Evolutionary conservation across 1,284 basidiomycete species (phyloP).

Genomic region (Sporisorium scitamineum): DNA sequence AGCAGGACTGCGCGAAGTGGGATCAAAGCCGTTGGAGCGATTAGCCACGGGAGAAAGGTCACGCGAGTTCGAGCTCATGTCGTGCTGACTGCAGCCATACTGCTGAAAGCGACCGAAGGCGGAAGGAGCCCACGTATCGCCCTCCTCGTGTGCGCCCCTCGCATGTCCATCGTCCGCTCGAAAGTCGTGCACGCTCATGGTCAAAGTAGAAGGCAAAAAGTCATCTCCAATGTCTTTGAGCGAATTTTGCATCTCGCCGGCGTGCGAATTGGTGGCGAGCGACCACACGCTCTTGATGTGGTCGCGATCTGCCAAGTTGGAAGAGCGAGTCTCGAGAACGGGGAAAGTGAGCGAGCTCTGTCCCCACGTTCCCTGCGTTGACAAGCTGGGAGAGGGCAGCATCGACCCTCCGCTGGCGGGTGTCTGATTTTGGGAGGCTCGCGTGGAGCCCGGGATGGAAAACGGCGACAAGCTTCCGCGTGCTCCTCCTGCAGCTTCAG

Average conservation of each 20-base stretch:
- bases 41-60: constrained; percentile 38
- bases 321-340: constrained; percentile 42
- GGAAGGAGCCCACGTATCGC: constrained; percentile 28
- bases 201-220: constrained; percentile 54
- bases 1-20: constrained; percentile 45
- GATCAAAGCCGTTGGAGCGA: constrained; percentile 43
- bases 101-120: constrained; percentile 40
- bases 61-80: constrained; percentile 21
- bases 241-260: constrained; percentile 57
- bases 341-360: constrained; percentile 60
- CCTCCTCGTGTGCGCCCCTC: constrained; percentile 14
- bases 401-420: constrained; percentile 46
- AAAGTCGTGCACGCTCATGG: constrained; percentile 58
- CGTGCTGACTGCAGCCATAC: constrained; percentile 25
- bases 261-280: constrained; percentile 47
- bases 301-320: constrained; percentile 45
- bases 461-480: constrained; percentile 40
- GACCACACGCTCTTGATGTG: constrained; percentile 65
- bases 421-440: constrained; percentile 42
- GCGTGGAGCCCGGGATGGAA: constrained; percentile 28
- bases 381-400: constrained; percentile 53
- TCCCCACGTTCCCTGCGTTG: constrained; percentile 56
- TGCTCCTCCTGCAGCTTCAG: constrained; percentile 16
- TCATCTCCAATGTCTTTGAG: constrained; percentile 60
- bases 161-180: constrained; percentile 29